Base-by-base conservation (phyloP, 2,329 filamentous ascomycete species). In the Aspergillaceae sp. region DNA sequence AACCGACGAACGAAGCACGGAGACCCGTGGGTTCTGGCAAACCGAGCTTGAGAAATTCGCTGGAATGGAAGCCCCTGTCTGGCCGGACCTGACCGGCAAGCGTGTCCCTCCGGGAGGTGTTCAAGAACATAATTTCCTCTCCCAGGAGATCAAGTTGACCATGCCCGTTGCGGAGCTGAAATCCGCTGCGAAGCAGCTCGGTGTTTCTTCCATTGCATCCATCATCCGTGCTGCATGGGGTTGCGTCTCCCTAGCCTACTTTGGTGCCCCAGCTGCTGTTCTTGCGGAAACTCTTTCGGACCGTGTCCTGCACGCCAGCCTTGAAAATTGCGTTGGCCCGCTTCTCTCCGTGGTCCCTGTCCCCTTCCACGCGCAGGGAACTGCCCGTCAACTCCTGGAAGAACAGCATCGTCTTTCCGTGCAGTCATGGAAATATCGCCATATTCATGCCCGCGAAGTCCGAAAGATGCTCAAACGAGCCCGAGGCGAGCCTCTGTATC, bases 251-350 rank as follows among this genome's bases (percentile, higher is more conserved):
- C 32, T 58, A 6, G 50, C 51, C 27, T 65, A 63, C 34, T 53
- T 63, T 29, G 61, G 57, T 26, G 42, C 53, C 2, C 57, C 56
- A 7, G 55, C 50, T 9, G 52, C 55, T 9, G 57, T 65, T 2
- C 61, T 64, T 35, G 62, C 55, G 7, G 62, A 66, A 48, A 65
- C 61, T 3, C 52, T 60, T 10, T 66, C 63, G 6, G 58, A 58
- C 26, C 59, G 64, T 32, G 53, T 62, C 7, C 45, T 65, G 11
- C 52, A 61, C 26, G 41, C 56, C 7, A 44, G 50, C 6, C 49
- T 66, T 11, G 58, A 59, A 40, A 53, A 56, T 26, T 53, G 55
- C 4, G 49, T 66, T 34, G 64, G 61, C 0, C 64, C 64, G 3
- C 48, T 66, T 5, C 57, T 65, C 10, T 61, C 59, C 4, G 62